Evolutionary conservation across 2,329 filamentous ascomycete genomes (phyloP), one percentile per base, ranked within the genome.

Genomic region (Sordariomycetes sp.): DNA sequence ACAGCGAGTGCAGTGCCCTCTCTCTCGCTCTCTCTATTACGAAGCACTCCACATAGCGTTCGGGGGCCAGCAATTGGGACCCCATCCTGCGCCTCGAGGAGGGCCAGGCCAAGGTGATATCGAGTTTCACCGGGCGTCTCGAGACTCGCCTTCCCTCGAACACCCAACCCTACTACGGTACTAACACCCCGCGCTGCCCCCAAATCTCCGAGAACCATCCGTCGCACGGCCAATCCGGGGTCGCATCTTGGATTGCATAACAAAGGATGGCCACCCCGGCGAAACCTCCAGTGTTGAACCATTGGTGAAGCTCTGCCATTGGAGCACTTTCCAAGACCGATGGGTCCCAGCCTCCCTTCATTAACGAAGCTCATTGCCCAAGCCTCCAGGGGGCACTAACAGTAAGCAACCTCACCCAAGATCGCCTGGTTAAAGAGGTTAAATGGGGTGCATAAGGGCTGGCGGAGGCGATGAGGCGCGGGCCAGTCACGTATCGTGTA

Each of bases 361-460:
- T 54, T 37, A 54, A 35, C n/a, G 51, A 25, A 32, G 8, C 4
- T 8, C 28, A 32, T 32, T 32, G 4, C 28, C 28, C 28, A 25
- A 32, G 50, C 43, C n/a, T 14, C 25, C 50, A 28, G 10, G 40
- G 11, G 32, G 32, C 52, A 40, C 28, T 34, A 46, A 53, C 28
- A 32, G 48, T 40, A 53, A 20, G 28, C 28, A 32, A 8, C 22
- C 55, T 52, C 55, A 14, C 10, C 50, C 12, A 28, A 40, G 55
- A 53, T 52, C 55, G 10, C 25, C 55, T 22, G 46, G 55, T 22
- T 53, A 57, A 53, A 40, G 28, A 57, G 55, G 48, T 57, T 57
- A 53, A 57, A 57, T 57, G 28, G 55, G 32, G 40, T 18, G 55
- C 55, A 57, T 57, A 24, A 24, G 22, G n/a, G 46, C 46, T 5